Evolutionary conservation across 441 rosid species (phyloP).

Genomic region (Capsella rubella): DNA sequence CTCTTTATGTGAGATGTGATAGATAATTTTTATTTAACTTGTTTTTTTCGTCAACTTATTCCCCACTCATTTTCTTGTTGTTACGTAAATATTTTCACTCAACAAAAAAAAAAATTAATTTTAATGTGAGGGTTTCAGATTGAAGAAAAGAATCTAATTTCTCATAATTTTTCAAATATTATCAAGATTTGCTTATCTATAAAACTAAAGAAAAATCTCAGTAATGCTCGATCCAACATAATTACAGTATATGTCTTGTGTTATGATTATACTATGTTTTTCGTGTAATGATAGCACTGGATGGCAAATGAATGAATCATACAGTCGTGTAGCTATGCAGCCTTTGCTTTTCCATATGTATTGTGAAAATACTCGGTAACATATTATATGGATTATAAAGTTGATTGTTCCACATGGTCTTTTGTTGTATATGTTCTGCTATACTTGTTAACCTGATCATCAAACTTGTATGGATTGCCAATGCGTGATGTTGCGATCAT

Average conservation of each 20-base stretch:
- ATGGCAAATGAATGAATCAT: slow-evolving; percentile 9
- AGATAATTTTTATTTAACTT: neutral
- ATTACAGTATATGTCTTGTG: neutral
- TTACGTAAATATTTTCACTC: neutral
- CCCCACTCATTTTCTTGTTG: neutral
- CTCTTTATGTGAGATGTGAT: slow-evolving; percentile 30
- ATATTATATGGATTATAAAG: neutral
- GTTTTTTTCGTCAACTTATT: slow-evolving; percentile 20
- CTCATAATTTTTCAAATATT: neutral
- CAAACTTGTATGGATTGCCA: neutral
- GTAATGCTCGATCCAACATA: slow-evolving; percentile 12
- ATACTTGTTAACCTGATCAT: neutral
- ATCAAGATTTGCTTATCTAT: neutral
- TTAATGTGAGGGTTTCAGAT: neutral
- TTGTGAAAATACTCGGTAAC: neutral
- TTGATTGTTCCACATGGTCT: neutral
- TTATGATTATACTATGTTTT: slow-evolving; percentile 16
- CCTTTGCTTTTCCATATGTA: neutral
- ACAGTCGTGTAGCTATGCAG: neutral
- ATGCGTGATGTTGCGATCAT: slow-evolving; percentile 10
- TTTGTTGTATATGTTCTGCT: neutral
- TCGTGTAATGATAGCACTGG: slow-evolving; percentile 6
- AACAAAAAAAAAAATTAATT: neutral
- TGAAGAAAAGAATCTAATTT: too few species aligned
- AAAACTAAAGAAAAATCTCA: neutral